Base-by-base conservation (phyloP, 257 asterid species). In the Eustoma russellianum region DNA sequence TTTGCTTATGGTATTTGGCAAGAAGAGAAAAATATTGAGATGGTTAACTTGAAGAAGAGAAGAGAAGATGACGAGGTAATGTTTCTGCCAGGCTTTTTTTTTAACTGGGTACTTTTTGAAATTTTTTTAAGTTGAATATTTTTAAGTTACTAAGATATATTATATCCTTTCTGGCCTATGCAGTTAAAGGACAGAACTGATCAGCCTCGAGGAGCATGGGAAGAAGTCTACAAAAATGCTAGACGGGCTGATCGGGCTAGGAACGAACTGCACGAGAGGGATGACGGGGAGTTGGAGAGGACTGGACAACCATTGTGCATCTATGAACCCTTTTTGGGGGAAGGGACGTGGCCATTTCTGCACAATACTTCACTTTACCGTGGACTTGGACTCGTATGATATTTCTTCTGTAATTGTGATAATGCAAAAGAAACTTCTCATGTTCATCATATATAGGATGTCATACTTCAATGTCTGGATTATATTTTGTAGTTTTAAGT, bases 141-240 rank as follows among this genome's bases (percentile, higher is more conserved):
- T 4, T 24, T 24, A 24, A 24, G 30, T 24, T 24, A 24, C 30
- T 33, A 46, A 50, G 30, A 48, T 30, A 41, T 28, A 30, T 51
- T 6, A 43, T n/a, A 41, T 17, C 53, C 38, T 17, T 34, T 59
- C 55, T 41, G 54, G 33, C 68, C 48, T 50, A 70, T 73, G 74
- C 81, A 92, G 99, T 67, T 88, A 77, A 92, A 83, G 94, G 99
- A 80, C 57, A 79, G 99, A 78, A 88, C 93, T 2, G 91, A 79
- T 63, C 94, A 71, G 61, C 77, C 88, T 48, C 82, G 91, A 55
- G 94, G 95, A 66, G 73, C 85, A 24, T 92, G 97, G 99, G 97
- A 92, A 43, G 92, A 88, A 30, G 80, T 88, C 60, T 83, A 92
- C 55, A 79, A 84, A 57, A 88, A 68, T 73, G 92, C 82, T 28